Evolutionary conservation across 2,329 filamentous ascomycete genomes (phyloP), one percentile per base, ranked within the genome.

Genomic region (Pseudogymnoascus sp.): DNA sequence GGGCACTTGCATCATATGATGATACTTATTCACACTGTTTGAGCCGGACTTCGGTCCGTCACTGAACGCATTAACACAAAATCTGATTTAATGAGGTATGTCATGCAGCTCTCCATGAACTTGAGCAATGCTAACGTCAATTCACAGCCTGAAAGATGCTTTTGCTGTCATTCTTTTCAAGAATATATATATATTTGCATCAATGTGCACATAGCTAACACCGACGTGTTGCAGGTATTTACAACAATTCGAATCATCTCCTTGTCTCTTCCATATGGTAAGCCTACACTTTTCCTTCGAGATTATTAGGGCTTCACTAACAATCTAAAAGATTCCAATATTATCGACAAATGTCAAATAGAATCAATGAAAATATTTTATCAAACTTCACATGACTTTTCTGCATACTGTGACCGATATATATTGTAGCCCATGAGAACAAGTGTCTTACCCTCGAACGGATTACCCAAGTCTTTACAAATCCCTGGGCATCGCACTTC

Each of bases 61-160:
- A 66, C 55, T 72, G 72, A 73, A 72, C 68, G 65, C 65, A 72
- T 64, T 64, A 65, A 67, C 63, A 69, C 28, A 69, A 73, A 74
- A 74, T 74, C 73, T 74, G 73, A 75, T 75, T 74, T 74, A 74
- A 74, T 75, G 73, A 74, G 73, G 71, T 74, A 71, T 67, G 69
- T 62, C 41, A 30, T 61, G 52, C 58, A 21, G 57, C 3, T 8
- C 5, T 10, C 13, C 35, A 28, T 26, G 21, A 13, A 13, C 10
- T 12, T 30, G 21, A 33, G 7, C 37, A 5, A 10, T 7, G 59
- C 65, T 69, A 63, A 68, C 55, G 6, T 45, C 56, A 8, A 52
- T 10, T 41, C 39, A 8, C 19, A 70, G 69, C 68, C 69, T 71
- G 68, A 71, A 61, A 70, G 62, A 64, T 67, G 65, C 65, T 66